These are phyloP conservation scores for Acacia crassicarpa DNA, from an alignment of 306 rosid genomes.

Conservation along the genomic window DNA sequence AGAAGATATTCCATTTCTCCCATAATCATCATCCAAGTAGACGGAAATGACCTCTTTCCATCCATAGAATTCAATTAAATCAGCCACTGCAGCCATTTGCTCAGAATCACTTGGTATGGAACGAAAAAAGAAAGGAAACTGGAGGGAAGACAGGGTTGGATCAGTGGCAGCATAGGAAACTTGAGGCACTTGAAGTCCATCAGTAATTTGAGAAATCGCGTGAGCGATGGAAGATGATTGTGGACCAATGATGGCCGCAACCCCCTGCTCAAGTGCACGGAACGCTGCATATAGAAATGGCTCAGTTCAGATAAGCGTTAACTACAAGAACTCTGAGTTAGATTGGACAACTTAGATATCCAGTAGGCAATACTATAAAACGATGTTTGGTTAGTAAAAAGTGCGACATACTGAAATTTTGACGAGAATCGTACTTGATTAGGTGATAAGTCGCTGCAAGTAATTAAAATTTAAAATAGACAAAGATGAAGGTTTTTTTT, in stretches of 20 bases:
- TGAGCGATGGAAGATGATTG: conserved; percentile 86
- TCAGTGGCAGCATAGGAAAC: conserved; percentile 91
- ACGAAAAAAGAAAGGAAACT: conserved; percentile 84
- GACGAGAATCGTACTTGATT: conserved; percentile 20
- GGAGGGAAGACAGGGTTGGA: conserved; percentile 86
- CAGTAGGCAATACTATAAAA: neutral
- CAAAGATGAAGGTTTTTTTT: neutral
- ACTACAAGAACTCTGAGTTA: conserved; percentile 30
- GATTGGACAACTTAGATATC: conserved; percentile 18
- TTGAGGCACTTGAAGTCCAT: conserved; percentile 85
- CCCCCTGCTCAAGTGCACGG: conserved; percentile 69
- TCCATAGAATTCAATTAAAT: conserved; percentile 60
- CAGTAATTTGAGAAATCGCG: conserved; percentile 72
- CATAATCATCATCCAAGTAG: conserved; percentile 79
- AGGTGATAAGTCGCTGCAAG: conserved; percentile 2
- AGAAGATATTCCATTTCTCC: conserved; percentile 80
- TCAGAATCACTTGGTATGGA: conserved; percentile 63
- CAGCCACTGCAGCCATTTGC: conserved; percentile 89
- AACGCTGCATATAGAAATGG: conserved; percentile 56
- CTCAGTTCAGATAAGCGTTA: conserved; percentile 28
- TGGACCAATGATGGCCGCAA: conserved; percentile 82
- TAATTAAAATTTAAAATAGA: neutral
- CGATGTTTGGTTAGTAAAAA: conserved; percentile 6
- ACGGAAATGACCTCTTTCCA: conserved; percentile 86
- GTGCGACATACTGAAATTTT: conserved; percentile 23